Conservation (phyloP, 2,329 filamentous ascomycete species). For the Paraphaeosphaeria minitans region DNA sequence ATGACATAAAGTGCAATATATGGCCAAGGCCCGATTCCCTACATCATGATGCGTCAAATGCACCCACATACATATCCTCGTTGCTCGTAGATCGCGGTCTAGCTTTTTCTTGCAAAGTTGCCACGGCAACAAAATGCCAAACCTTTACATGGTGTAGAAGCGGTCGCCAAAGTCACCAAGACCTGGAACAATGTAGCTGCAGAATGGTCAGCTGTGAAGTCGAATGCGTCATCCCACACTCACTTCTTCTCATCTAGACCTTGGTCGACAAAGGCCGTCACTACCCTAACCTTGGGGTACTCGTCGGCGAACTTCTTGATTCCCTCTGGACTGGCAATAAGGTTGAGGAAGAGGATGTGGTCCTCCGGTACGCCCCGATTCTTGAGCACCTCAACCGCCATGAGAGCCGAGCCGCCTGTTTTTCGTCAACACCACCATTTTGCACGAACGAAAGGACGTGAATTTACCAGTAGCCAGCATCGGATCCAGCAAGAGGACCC, state of each 20-base stretch:
- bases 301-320: constrained; percentile 86
- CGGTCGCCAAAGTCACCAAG: constrained; percentile 94
- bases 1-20: neutral
- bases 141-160: constrained; percentile 81
- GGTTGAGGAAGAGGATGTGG: constrained; percentile 91
- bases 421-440: constrained; percentile 13
- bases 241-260: constrained; percentile 98
- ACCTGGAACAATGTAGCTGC: constrained; percentile 91
- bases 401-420: constrained; percentile 87
- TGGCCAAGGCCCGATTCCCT: neutral
- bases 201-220: constrained; percentile 15
- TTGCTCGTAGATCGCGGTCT: constrained; percentile 8
- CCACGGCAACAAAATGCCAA: neutral
- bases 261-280: constrained; percentile 95
- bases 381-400: constrained; percentile 94
- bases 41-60: neutral
- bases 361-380: constrained; percentile 91
- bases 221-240: constrained; percentile 39
- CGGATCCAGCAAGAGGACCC: constrained; percentile 94
- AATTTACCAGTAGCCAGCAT: constrained; percentile 93
- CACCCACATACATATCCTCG: constrained; percentile 5
- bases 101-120: neutral
- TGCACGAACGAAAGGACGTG: neutral
- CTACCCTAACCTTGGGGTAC: constrained; percentile 86
- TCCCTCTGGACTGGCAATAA: constrained; percentile 96